phyloP scores from a whole-genome alignment of 116 monocot species.

The Iris pallida region DNA sequence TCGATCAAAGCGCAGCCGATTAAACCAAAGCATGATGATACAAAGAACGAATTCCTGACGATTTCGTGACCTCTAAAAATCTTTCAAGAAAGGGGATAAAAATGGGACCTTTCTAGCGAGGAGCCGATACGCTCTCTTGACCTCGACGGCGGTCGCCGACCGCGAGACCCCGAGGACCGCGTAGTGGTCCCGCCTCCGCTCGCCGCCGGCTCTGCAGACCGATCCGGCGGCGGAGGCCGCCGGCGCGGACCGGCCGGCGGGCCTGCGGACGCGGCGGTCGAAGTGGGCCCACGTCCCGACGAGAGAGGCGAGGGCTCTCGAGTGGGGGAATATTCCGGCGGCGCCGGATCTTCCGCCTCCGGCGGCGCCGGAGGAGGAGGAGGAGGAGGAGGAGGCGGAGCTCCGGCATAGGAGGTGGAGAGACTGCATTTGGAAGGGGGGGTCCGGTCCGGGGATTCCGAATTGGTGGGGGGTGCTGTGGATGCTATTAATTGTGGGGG shows the following conservation, averaged over 20 bases:
- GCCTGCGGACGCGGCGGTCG: neutral
- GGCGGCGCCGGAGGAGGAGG: slow-evolving; percentile 23
- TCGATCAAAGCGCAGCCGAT: too few relatives aligned
- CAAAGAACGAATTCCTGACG: too few relatives aligned
- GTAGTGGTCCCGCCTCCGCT: slow-evolving; percentile 50
- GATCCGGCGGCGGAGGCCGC: slow-evolving; percentile 10
- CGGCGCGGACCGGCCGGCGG: slow-evolving; percentile 1
- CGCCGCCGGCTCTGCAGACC: neutral
- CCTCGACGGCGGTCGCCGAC: slow-evolving; percentile 40
- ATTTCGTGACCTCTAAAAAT: too few relatives aligned
- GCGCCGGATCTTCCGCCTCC: neutral
- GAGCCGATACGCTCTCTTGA: slow-evolving; percentile 75
- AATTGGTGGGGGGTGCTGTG: too few relatives aligned
- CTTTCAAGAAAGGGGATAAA: neutral
- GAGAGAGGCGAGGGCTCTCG: slow-evolving; percentile 3
- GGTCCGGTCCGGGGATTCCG: too few relatives aligned
- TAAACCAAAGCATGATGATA: too few relatives aligned
- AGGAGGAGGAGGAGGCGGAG: slow-evolving; percentile 13
- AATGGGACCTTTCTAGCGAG: slow-evolving; percentile 65
- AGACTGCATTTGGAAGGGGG: slow-evolving; percentile 32
- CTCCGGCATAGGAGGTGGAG: slow-evolving; percentile 25
- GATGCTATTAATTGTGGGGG: too few relatives aligned
- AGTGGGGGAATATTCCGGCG: neutral
- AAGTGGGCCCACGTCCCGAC: slow-evolving; percentile 20
- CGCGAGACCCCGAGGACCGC: slow-evolving; percentile 58